Evolutionary conservation across 306 rosid genomes (phyloP), one percentile per base, ranked within the genome.

Genomic region (Hippophae gyantsensis): DNA sequence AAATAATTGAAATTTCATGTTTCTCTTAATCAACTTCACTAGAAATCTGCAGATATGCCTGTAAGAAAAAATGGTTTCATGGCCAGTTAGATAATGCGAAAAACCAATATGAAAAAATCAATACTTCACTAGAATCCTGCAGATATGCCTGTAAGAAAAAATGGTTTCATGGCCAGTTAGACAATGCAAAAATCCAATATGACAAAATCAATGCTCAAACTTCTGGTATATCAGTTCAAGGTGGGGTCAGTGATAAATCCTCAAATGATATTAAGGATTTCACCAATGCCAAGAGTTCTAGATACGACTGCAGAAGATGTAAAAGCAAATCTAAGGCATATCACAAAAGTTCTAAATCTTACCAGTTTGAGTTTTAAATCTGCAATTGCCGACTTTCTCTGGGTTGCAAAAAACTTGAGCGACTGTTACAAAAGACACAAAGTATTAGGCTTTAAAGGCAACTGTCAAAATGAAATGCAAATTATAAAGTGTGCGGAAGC

Each of bases 321-420:
- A 74, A 48, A 55, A 63, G 62, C 60, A 66, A 54, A 56, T 18
- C 38, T 26, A 9, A 26, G 54, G 64, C 46, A 65, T 25, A 57
- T 49, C 9, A 9, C 13, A 32, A 10, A 72, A 40, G 56, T 60
- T 68, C 18, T 41, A 51, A 42, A 58, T 48, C 57, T 60, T 77
- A 89, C 97, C 93, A 89, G 71, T 80, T 78, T 72, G 56, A 54
- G 61, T 64, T 80, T 76, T 72, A 89, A 80, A 64, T 86, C 80
- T 48, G 82, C 64, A 60, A 84, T 74, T 49, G 66, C 64, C 68
- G 57, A 68, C 72, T 68, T 75, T 67, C 72, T 84, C 73, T 82
- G 83, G 43, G 60, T 52, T 43, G 87, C 84, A 66, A 84, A 86
- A 82, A 67, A 82, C 72, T 80, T 86, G 66, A 89, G 76, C 3